Base-by-base conservation (phyloP, 495 filamentous ascomycete genomes). In the Podospora didyma region DNA sequence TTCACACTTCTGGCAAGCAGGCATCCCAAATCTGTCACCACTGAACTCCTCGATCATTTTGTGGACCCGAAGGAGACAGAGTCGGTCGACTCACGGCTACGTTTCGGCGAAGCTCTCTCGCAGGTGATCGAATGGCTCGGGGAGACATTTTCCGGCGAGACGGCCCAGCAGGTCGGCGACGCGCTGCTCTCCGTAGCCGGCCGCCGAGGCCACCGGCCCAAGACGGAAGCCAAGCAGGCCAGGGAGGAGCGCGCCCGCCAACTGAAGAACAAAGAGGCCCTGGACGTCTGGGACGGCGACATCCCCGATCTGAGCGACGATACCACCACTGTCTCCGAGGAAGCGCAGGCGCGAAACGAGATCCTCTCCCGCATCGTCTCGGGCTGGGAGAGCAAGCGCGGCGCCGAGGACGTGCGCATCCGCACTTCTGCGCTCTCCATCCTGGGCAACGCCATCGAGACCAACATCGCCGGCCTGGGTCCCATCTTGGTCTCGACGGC, bases 351-450 rank as follows among this genome's bases (percentile, higher is more conserved):
- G 39, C 77, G 82, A 59, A 72, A 79, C 21, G 79, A 78, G 2
- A 69, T 84, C 11, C 72, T 87, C 0, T 78, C 79, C 16, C 79
- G 80, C 46, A 89, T 95, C 37, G 77, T 95, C 2, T 72, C 78
- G 5, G 87, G 87, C 5, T 96, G 91, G 91, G 82, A 85, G 51
- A 79, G 79, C 42, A 87, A 81, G 50, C 81, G 84, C 1, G 78
- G 81, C 0, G 76, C 80, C 19, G 91, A 96, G 61, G 90, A 96
- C 62, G 74, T 93, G 2, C 79, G 91, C 14, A 78, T 92, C 37
- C 83, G 91, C 6, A 79, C 89, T 9, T 94, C 89, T 0, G 89
- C 90, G 2, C 69, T 96, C 1, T 88, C 87, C 5, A 81, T 96
- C 17, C 75, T 94, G 19, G 82, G 82, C 0, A 75, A 73, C 0